These are phyloP conservation scores for Fusarium marasasianum DNA, from an alignment of 2,329 filamentous ascomycete genomes.

Conservation along the genomic window DNA sequence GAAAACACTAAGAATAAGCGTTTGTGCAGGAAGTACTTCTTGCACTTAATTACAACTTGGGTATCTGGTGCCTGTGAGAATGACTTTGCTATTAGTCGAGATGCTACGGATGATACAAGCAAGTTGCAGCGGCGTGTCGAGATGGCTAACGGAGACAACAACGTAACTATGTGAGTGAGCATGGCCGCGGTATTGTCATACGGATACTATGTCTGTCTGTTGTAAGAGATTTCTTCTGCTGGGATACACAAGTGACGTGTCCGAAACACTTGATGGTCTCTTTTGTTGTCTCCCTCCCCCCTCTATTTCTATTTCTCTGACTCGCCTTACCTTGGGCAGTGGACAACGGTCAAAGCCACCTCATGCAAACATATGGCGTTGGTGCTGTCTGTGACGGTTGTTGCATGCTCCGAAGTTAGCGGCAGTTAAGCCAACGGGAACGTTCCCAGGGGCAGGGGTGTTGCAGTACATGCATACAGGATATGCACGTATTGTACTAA, in stretches of 20 bases:
- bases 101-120: not conserved
- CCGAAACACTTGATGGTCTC: not conserved
- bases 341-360: not conserved
- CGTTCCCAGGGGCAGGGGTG: not conserved
- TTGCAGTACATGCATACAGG: not conserved
- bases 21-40: not conserved
- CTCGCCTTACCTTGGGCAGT: not conserved
- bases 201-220: not conserved
- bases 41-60: not conserved
- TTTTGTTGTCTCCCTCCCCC: not conserved
- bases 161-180: not conserved
- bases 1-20: slow-evolving; percentile 13
- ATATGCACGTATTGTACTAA: not conserved
- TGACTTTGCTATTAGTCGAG: not conserved
- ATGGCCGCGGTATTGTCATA: not conserved
- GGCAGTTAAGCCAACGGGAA: slow-evolving; percentile 26
- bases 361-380: slow-evolving; percentile 27
- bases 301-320: not conserved
- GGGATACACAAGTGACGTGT: slow-evolving; percentile 15
- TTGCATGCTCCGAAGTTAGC: slow-evolving; percentile 29
- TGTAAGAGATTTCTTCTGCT: not conserved
- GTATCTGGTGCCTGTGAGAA: not conserved
- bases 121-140: not conserved
- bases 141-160: slow-evolving; percentile 10
- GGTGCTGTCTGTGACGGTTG: slow-evolving; percentile 31